Evolutionary conservation across 176 grass and related monocot genomes (phyloP).

Genomic region (Pontederia crassipes): DNA sequence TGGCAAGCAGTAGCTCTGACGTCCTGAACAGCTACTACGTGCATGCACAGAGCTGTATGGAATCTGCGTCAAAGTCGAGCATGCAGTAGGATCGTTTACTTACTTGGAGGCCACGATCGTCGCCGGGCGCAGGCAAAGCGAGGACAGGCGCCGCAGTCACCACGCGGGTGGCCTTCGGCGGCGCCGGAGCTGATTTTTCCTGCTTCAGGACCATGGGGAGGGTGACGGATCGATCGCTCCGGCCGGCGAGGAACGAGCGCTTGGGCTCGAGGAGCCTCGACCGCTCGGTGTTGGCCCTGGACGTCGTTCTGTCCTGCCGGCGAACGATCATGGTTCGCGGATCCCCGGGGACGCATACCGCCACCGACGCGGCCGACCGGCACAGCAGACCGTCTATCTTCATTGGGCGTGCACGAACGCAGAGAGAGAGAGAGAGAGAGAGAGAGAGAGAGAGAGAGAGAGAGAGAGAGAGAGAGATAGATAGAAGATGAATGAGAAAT

Average conservation of each 20-base stretch:
- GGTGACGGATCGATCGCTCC: background rate
- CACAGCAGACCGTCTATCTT: constrained; percentile 2
- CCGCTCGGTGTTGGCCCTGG: background rate
- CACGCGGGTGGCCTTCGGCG: background rate
- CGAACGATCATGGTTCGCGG: background rate
- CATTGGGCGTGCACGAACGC: background rate
- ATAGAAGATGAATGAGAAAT: too few relatives aligned
- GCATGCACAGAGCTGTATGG: too few relatives aligned
- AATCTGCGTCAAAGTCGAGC: too few relatives aligned
- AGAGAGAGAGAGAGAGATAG: background rate
- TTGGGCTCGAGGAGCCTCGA: background rate
- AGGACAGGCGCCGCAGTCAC: background rate
- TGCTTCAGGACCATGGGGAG: constrained; percentile 10
- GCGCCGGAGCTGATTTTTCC: background rate
- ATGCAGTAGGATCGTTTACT: background rate
- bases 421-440: background rate
- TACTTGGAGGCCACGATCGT: constrained; percentile 8
- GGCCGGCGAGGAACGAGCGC: background rate
- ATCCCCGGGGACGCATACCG: constrained; percentile 5
- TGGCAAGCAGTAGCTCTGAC: too few relatives aligned
- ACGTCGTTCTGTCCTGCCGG: background rate
- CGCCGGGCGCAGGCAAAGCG: background rate
- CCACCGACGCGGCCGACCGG: background rate
- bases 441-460: background rate
- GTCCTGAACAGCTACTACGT: too few relatives aligned